phyloP scores from a whole-genome alignment of 2,329 filamentous ascomycete genomes.

The Calonectria pauciramosa region DNA sequence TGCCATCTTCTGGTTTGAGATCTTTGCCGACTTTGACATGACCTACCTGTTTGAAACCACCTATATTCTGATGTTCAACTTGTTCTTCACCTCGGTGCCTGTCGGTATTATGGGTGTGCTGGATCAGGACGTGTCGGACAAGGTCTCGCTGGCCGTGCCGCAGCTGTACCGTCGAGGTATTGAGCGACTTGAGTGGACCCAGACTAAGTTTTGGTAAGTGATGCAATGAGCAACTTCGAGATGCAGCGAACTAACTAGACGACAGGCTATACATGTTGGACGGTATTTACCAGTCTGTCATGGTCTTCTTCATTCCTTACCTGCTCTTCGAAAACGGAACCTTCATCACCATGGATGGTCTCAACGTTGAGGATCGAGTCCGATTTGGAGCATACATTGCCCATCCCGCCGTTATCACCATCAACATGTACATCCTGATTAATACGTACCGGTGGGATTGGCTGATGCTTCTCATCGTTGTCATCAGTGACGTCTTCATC shows the following conservation, averaged over 20 bases:
- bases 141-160: slow-evolving; percentile 92
- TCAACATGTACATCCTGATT: slow-evolving; percentile 94
- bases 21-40: slow-evolving; percentile 95
- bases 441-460: slow-evolving; percentile 99
- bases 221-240: background rate
- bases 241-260: slow-evolving; percentile 15
- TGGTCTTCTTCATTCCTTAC: slow-evolving; percentile 94
- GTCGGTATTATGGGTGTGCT: slow-evolving; percentile 97
- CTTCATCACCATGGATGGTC: slow-evolving; percentile 79
- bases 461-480: slow-evolving; percentile 88
- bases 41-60: slow-evolving; percentile 98
- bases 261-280: slow-evolving; percentile 91
- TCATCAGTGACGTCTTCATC: slow-evolving; percentile 86
- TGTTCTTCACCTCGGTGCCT: slow-evolving; percentile 95
- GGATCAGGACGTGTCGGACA: slow-evolving; percentile 96
- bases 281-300: slow-evolving; percentile 93
- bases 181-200: slow-evolving; percentile 96
- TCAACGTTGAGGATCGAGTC: slow-evolving; percentile 82
- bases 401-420: slow-evolving; percentile 85
- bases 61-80: slow-evolving; percentile 96
- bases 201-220: slow-evolving; percentile 93
- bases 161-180: slow-evolving; percentile 97
- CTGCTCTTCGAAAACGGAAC: slow-evolving; percentile 79
- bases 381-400: slow-evolving; percentile 91
- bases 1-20: slow-evolving; percentile 96